Percentiles rank a stretch among this genome's conserved stretches.
Conservation (phyloP, 495 filamentous ascomycete genomes). For the Parathielavia hyrcaniae region DNA sequence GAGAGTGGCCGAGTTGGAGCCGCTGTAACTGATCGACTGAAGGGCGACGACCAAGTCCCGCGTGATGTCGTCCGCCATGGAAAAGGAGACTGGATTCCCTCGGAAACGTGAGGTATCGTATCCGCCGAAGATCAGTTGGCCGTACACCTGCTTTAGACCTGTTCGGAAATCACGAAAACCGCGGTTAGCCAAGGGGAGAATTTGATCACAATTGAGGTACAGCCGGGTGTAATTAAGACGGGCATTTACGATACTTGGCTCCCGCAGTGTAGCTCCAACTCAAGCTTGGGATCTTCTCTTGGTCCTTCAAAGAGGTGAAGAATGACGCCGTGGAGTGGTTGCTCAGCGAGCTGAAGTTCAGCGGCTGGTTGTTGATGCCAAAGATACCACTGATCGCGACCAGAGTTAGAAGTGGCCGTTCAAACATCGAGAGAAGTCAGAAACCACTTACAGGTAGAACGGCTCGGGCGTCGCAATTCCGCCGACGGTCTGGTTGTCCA, state of each 20-base stretch:
- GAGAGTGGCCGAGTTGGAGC: background rate
- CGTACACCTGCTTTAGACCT: background rate
- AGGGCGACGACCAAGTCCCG: background rate
- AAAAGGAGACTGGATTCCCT: background rate
- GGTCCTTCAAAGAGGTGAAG: background rate
- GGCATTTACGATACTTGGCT: background rate
- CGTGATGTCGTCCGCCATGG: slow-evolving; percentile 1
- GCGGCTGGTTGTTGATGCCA: background rate
- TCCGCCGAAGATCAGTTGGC: background rate
- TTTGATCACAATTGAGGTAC: background rate
- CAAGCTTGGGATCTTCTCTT: background rate
- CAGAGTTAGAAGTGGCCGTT: background rate
- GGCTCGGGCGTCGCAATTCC: background rate
- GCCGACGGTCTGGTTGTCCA: background rate
- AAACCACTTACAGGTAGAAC: background rate
- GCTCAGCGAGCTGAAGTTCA: background rate
- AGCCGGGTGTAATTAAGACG: background rate
- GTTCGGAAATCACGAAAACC: background rate
- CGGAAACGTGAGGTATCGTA: background rate
- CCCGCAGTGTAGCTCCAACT: background rate
- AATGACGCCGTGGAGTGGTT: background rate
- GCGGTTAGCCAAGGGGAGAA: background rate
- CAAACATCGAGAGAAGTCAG: background rate
- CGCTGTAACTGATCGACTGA: slow-evolving; percentile 1
- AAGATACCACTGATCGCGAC: background rate